Evolutionary conservation across 805 yeast species (phyloP), one percentile per base, ranked within the genome.

Genomic region (Yamadazyma takamatsuzukensis): DNA sequence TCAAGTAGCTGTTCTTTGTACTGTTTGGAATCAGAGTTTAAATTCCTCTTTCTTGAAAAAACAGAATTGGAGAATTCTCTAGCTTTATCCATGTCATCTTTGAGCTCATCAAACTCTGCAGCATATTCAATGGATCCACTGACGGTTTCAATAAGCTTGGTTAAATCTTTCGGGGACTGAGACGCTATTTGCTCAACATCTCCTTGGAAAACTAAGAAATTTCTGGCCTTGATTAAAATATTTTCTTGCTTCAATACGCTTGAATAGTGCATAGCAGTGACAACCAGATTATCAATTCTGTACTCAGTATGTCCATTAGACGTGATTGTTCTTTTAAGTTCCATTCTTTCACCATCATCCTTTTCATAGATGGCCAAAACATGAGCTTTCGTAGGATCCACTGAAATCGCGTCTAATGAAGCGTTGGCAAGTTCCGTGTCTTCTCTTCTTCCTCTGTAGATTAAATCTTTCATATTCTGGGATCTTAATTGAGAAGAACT

Each of bases 171-270:
- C 0, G 97, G 77, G 0, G 90, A 77, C 53, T 89, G 95, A 0
- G 95, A 72, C 0, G 97, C 97, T 25, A 93, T 79, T 46, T 80
- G 83, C 54, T 90, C 97, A 31, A 93, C 95, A 53, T 90, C 97
- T 39, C 98, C 97, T 64, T 93, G 98, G 53, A 90, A 88, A 6
- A 93, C 97, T 39, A 93, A 62, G 49, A 90, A 90, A 55, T 93
- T 93, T 51, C 86, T 74, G 1, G 97, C 96, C 51, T 83, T 86
- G 44, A 88, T 83, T 39, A 89, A 61, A 34, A 90, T 87, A 48
- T 86, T 85, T 51, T 90, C 94, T 5, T 67, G 64, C 44, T 82
- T 84, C 49, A 93, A 68, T 2, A 79, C 68, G 30, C 68, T 66
- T 0, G 81, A 51, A 49, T 93, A 93, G 37, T 80, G 80, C 23